Conservation (phyloP, 768 basidiomycete species). For the Leccinum subgranulosum region DNA sequence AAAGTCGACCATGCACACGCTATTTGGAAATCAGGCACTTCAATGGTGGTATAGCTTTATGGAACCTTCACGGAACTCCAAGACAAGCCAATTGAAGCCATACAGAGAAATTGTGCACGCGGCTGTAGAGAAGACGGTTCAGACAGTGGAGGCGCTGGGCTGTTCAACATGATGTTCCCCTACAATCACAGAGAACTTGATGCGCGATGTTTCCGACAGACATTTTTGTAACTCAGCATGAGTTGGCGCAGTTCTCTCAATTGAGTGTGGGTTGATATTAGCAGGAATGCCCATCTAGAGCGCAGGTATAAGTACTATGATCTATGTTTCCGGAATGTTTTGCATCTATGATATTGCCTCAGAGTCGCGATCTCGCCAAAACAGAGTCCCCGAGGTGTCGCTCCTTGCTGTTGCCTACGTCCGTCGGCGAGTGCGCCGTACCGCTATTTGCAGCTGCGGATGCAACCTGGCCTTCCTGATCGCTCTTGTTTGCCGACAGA, state of each 20-base stretch:
- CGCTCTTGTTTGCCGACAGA: constrained; percentile 6
- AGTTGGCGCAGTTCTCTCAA: no score
- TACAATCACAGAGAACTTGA: no score
- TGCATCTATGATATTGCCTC: not conserved
- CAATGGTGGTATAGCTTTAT: constrained; percentile 21
- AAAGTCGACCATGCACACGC: no score
- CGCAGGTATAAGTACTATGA: not conserved
- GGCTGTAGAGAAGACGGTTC: not conserved
- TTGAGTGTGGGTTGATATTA: not conserved
- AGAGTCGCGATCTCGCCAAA: constrained; percentile 18
- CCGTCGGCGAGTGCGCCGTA: not conserved
- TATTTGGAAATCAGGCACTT: not conserved
- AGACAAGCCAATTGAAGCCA: constrained; percentile 24
- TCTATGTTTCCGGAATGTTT: no score
- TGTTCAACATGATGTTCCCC: no score
- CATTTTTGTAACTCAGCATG: no score
- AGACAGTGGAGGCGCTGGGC: not conserved
- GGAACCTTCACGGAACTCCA: constrained; percentile 4
- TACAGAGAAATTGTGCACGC: constrained; percentile 8
- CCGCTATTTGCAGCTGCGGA: not conserved
- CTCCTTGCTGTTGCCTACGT: not conserved
- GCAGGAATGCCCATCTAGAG: not conserved
- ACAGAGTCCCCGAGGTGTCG: not conserved
- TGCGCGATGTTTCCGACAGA: no score
- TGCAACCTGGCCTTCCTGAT: constrained; percentile 3